Conservation (phyloP, 2,329 filamentous ascomycete species). For the Tolypocladium tundrense region DNA sequence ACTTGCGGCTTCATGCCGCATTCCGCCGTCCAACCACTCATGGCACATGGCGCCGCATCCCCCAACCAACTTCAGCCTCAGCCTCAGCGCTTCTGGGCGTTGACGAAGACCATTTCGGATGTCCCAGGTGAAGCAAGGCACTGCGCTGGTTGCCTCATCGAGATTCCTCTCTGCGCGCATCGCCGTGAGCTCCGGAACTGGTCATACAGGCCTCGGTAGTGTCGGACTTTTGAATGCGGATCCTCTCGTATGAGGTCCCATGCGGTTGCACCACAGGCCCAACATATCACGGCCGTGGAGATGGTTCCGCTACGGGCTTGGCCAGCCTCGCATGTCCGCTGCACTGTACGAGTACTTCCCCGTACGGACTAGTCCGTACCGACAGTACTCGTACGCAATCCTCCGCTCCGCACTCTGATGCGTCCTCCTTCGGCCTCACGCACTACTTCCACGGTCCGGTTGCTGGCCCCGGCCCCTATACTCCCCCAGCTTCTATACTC, state of each 20-base stretch:
- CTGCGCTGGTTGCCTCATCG: neutral
- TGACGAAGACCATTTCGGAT: neutral
- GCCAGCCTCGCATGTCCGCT: neutral
- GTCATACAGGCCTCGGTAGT: neutral
- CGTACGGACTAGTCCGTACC: too few species aligned
- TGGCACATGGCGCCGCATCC: neutral
- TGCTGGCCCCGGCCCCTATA: neutral
- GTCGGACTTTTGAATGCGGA: neutral
- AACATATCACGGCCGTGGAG: neutral
- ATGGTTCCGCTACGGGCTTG: neutral
- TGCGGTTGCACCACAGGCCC: neutral
- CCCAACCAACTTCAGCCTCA: neutral
- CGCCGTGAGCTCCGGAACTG: neutral
- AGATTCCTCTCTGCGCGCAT: neutral
- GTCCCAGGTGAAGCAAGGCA: neutral
- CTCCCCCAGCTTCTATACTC: neutral
- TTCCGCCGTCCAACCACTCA: neutral
- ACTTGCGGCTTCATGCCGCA: neutral
- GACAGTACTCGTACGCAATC: too few species aligned
- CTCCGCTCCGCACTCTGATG: neutral
- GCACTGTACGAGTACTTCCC: neutral
- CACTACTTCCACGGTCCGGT: neutral
- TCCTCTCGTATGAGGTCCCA: neutral
- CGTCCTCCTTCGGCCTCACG: neutral
- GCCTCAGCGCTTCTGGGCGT: neutral